Conservation (phyloP, 2,329 filamentous ascomycete species). For the Cercospora brassicicola region DNA sequence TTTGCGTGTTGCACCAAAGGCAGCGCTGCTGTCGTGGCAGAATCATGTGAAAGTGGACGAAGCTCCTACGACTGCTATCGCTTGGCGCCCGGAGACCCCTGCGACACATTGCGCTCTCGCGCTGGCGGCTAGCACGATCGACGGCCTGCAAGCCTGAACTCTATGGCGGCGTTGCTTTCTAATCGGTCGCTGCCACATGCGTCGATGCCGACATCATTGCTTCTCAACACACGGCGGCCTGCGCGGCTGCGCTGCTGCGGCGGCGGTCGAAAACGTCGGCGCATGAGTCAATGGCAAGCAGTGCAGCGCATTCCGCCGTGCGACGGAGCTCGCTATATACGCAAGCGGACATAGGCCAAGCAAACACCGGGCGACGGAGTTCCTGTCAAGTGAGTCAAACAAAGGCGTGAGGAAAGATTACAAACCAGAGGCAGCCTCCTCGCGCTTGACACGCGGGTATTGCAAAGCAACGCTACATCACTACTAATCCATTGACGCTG, state of each 20-base stretch:
- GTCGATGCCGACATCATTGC: neutral
- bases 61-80: neutral
- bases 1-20: neutral
- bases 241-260: neutral
- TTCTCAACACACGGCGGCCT: neutral
- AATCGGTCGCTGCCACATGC: neutral
- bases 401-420: neutral
- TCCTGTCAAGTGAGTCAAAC: neutral
- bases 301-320: neutral
- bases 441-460: neutral
- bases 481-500: neutral
- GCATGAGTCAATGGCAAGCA: neutral
- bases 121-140: neutral
- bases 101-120: neutral
- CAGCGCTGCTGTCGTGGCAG: constrained; percentile 1
- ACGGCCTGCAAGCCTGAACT: neutral
- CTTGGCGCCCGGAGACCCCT: neutral
- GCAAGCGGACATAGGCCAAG: neutral
- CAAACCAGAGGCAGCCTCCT: neutral
- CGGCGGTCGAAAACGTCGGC: neutral
- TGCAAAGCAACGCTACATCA: neutral
- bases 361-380: neutral
- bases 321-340: neutral
- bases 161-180: neutral
- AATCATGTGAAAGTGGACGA: constrained; percentile 6